phyloP scores from a whole-genome alignment of 106 monocot species.

The Narthecium ossifragum region DNA sequence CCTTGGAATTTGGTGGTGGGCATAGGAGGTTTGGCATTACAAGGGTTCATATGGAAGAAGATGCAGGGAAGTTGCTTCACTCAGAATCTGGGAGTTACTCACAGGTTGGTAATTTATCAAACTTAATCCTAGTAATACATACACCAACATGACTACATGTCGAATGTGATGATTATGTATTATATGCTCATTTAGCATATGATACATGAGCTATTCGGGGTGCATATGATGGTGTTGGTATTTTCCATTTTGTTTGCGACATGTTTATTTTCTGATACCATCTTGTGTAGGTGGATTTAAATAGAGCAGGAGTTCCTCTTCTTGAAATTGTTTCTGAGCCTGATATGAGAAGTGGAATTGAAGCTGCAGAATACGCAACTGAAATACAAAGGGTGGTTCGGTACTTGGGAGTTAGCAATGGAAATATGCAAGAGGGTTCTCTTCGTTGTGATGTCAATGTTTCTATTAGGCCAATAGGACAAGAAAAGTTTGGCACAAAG shows the following conservation, averaged over 20 bases:
- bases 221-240: conserved; percentile 1
- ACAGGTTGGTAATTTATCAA: conserved; percentile 46
- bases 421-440: conserved; percentile 99
- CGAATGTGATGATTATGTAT: no score
- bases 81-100: conserved; percentile 63
- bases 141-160: no score
- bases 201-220: no score
- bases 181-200: no score
- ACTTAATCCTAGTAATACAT: no score
- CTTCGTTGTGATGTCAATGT: conserved; percentile 97
- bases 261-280: not conserved
- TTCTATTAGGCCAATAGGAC: conserved; percentile 73
- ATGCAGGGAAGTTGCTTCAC: conserved; percentile 87
- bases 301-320: conserved; percentile 92
- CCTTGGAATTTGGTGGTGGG: conserved; percentile 88
- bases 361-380: conserved; percentile 91
- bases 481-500: conserved; percentile 84
- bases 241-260: not conserved
- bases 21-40: conserved; percentile 90
- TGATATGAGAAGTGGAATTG: conserved; percentile 92
- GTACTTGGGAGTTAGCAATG: conserved; percentile 86
- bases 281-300: conserved; percentile 74
- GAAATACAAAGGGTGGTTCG: conserved; percentile 87
- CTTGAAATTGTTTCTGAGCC: conserved; percentile 98
- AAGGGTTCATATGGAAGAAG: conserved; percentile 97